A percentile compares a stretch with the other conserved stretches of the same genome.
These are phyloP conservation scores for Pichia sp. DNA, from an alignment of 1,139 yeast genomes.

Conservation along the genomic window DNA sequence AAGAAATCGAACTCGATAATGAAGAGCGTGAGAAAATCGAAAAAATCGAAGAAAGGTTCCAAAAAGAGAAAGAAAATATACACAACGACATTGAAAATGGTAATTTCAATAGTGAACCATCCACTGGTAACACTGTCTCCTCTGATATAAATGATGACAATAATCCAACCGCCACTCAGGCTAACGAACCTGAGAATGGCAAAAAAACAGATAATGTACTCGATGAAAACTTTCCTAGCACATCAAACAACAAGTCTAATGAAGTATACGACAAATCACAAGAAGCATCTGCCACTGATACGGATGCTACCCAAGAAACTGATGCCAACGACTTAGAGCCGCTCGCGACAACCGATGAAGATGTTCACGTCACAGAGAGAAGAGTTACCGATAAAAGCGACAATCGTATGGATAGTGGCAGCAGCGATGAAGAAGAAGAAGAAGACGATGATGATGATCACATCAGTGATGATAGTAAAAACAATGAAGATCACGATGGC, in stretches of 20 bases:
- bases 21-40: slow-evolving; percentile 5
- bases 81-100: slow-evolving; percentile 22
- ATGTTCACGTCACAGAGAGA: not conserved
- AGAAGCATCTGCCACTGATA: not conserved
- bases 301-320: not conserved
- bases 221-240: not conserved
- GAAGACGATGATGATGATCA: not conserved
- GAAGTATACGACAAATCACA: not conserved
- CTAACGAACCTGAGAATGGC: not conserved
- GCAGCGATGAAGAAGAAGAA: not conserved
- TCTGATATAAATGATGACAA: not conserved
- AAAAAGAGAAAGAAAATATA: not conserved
- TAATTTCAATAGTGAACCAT: not conserved
- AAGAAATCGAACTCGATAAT: slow-evolving; percentile 7
- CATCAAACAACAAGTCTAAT: not conserved
- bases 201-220: too few relatives aligned
- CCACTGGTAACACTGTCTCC: not conserved
- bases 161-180: not conserved
- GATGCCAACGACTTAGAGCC: not conserved
- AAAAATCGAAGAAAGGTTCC: not conserved
- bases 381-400: not conserved
- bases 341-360: not conserved
- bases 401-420: not conserved
- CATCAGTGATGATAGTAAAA: slow-evolving; percentile 7
- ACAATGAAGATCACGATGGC: slow-evolving; percentile 16